Conservation (phyloP, 805 yeast species). For the Candida ascalaphidarum region DNA sequence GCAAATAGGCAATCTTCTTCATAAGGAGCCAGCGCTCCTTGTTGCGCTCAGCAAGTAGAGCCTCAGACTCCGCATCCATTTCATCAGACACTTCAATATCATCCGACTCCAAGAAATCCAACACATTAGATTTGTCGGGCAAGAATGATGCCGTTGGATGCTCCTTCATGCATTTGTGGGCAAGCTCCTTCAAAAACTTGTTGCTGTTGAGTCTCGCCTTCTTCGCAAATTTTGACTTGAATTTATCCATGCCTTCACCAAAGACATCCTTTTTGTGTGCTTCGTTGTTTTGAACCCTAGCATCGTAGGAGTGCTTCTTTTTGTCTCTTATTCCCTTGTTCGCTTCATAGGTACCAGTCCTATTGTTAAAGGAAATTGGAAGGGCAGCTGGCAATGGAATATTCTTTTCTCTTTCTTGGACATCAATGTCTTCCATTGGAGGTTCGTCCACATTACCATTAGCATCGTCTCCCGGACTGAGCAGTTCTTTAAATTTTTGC, state of each 20-base stretch:
- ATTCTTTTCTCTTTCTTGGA: constrained; percentile 8
- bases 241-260: constrained; percentile 68
- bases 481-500: constrained; percentile 24
- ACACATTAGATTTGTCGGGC: constrained; percentile 52
- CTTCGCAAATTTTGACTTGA: constrained; percentile 36
- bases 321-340: constrained; percentile 79
- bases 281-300: constrained; percentile 64
- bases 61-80: constrained; percentile 31
- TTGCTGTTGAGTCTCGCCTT: constrained; percentile 47
- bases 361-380: constrained; percentile 67
- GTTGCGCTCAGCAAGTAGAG: constrained; percentile 32
- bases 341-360: constrained; percentile 70
- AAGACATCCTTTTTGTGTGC: constrained; percentile 63
- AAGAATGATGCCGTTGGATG: constrained; percentile 27
- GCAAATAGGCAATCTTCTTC: constrained; percentile 63
- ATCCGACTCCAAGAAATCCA: constrained; percentile 45
- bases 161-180: constrained; percentile 37
- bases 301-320: constrained; percentile 73
- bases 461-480: too few relatives aligned
- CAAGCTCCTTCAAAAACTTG: constrained; percentile 47
- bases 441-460: constrained; percentile 1
- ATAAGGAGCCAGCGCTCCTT: constrained; percentile 62
- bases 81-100: constrained; percentile 24
- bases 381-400: constrained; percentile 25
- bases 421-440: neutral